Evolutionary conservation across 768 basidiomycete species (phyloP), one percentile per base, ranked within the genome.

Genomic region (Trametes villosa): DNA sequence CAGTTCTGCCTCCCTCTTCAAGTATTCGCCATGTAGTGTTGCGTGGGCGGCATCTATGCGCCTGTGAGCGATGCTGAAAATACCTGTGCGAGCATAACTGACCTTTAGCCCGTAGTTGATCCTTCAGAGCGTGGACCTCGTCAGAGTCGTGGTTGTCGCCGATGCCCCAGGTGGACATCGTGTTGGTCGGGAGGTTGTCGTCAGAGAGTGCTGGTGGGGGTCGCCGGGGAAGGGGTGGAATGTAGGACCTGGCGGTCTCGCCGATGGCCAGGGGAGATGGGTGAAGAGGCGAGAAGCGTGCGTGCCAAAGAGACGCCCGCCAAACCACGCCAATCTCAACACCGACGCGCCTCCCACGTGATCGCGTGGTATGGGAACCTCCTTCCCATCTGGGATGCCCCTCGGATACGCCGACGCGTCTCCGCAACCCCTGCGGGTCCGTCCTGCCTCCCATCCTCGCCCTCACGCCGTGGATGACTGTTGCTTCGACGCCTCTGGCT

Each of bases 101-200:
- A 78, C 77, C 77, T 74, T 74, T 75, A 45, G 70, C 70, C 44
- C 77, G 74, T 17, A 76, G 61, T 38, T 61, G 72, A 34, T 75
- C 74, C 68, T 77, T 79, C 46, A 76, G 67, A 11, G 68, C 66
- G 57, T 69, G 71, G 0, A 75, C 69, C 62, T 77, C 73, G 58
- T 77, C 76, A 0, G 77, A 77, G 33, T 79, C 64, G 26, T 78
- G 75, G 61, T 77, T 65, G 67, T 74, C 76, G 12, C 77, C 77
- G 18, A 78, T 69, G 57, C 79, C 76, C 65, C 40, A 68, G 58
- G 76, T 71, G 34, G 77, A 76, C 77, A 78, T 79, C 60, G 61
- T 49, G 58, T 20, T 3, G n/a, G 31, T 29, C 9, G 26, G 27
- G 1, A 2, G 27, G 30, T 11, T n/a, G 47, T 41, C 29, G 31